Base-by-base conservation (phyloP, 164 flowering plant species). In the Stephania cephalantha region DNA sequence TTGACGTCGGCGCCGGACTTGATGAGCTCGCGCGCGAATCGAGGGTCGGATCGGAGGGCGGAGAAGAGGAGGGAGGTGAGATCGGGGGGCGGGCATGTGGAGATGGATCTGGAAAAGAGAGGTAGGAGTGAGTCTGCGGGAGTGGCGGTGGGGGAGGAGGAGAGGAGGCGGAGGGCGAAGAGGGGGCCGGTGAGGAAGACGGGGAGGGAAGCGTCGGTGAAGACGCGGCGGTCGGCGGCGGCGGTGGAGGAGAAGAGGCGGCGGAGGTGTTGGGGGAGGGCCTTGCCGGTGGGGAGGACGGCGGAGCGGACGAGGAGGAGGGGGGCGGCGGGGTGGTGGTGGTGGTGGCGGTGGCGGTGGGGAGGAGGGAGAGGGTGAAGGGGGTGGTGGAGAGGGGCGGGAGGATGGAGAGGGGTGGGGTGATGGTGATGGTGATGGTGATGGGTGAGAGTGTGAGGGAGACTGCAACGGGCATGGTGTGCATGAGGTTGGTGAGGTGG, bases 401-500 rank as follows among this genome's bases (percentile, higher is more conserved):
- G 77, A 83, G 10, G 87, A 72, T 1, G 85, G 68, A 6, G 91
- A 81, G 2, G 90, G 83, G n/a, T 87, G 90, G 12, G 93, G 93
- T n/a, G 91, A 86, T 75, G 87, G 76, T 30, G 85, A 66, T 12
- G 85, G 76, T 70, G 81, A 78, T 4, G 85, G 77, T 0, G 79
- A 75, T 10, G 75, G 20, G 76, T n/a, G 90, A 78, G 66, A 89
- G 82, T 69, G 89, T 74, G 15, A 92, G 82, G 46, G 87, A 87
- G 58, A 92, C 71, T n/a, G 97, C 97, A 0, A 90, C 93, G 44
- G 89, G 68, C 94, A 92, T 92, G 85, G 92, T 89, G 85, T 90
- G 95, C 95, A 90, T 90, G 11, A 88, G 85, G 64, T 90, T 92
- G 64, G 85, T 87, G 44, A 92, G 71, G 7, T 84, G 71, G 89